Percentiles rank a stretch among this genome's conserved stretches.
phyloP scores from a whole-genome alignment of 164 flowering plant species.

The Akebia trifoliata region DNA sequence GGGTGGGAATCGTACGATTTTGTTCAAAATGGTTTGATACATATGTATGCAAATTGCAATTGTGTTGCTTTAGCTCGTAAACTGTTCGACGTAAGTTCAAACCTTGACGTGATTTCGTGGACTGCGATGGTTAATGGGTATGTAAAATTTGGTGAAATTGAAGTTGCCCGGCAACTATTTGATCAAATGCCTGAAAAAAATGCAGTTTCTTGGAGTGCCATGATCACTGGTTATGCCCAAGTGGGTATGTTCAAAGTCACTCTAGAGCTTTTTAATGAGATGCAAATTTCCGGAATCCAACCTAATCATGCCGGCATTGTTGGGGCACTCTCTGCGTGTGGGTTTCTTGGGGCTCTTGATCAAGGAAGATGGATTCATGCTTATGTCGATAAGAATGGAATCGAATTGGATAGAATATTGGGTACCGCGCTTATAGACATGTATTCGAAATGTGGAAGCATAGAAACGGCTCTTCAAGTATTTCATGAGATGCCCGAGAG shows the following conservation, averaged over 20 bases:
- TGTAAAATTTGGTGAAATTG: constrained; percentile 34
- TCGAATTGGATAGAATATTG: constrained; percentile 38
- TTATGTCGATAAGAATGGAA: constrained; percentile 32
- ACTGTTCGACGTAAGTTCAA: constrained; percentile 42
- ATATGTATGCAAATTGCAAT: constrained; percentile 44
- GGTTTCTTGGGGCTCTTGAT: constrained; percentile 43
- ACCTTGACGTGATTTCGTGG: constrained; percentile 59
- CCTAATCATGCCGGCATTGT: constrained; percentile 49
- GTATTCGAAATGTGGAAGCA: constrained; percentile 59
- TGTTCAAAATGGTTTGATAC: constrained; percentile 61
- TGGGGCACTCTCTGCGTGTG: constrained; percentile 46
- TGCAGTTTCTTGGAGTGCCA: constrained; percentile 53
- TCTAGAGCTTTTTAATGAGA: constrained; percentile 39
- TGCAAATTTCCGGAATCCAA: constrained; percentile 31
- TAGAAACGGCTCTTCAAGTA: constrained; percentile 33
- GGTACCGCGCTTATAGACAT: constrained; percentile 57
- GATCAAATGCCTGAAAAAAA: constrained; percentile 61
- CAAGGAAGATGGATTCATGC: constrained; percentile 66
- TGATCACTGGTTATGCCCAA: constrained; percentile 46
- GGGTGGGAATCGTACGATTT: constrained; percentile 75
- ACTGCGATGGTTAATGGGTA: constrained; percentile 63
- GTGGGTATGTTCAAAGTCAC: constrained; percentile 38
- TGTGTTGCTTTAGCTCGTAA: constrained; percentile 36
- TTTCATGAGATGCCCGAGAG: constrained; percentile 33
- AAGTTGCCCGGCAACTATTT: constrained; percentile 38